These are phyloP conservation scores for Moesziomyces parantarcticus DNA, from an alignment of 1,284 basidiomycete genomes.

Conservation along the genomic window DNA sequence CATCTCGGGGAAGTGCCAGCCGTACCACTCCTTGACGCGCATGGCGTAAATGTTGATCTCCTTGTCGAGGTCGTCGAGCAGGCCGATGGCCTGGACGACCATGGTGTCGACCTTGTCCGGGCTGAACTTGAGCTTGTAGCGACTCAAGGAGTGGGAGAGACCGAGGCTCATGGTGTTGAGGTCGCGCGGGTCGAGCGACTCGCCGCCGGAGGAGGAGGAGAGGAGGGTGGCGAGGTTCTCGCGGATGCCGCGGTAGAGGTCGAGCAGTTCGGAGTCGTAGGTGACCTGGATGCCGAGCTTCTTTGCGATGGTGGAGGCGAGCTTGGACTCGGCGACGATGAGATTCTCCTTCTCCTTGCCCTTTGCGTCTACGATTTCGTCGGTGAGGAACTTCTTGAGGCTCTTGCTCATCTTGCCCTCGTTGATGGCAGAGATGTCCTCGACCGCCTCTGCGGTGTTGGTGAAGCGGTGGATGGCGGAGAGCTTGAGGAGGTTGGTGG, in stretches of 20 bases:
- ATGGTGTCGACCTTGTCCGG: slow-evolving; percentile 99
- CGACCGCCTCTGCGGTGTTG: slow-evolving; percentile 97
- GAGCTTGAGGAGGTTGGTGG: slow-evolving; percentile 83
- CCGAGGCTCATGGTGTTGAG: slow-evolving; percentile 97
- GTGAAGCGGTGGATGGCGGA: slow-evolving; percentile 96
- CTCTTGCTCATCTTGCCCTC: slow-evolving; percentile 92
- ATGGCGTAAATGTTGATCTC: slow-evolving; percentile 99
- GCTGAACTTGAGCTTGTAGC: slow-evolving; percentile 99
- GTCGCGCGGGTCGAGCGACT: slow-evolving; percentile 77
- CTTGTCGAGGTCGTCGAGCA: slow-evolving; percentile 98
- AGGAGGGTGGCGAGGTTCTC: slow-evolving; percentile 86
- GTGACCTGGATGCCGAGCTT: slow-evolving; percentile 91
- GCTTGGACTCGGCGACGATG: slow-evolving; percentile 87
- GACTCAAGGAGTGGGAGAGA: slow-evolving; percentile 94
- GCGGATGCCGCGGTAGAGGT: slow-evolving; percentile 96
- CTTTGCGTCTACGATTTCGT: slow-evolving; percentile 88
- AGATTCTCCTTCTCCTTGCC: slow-evolving; percentile 79
- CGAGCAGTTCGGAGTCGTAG: slow-evolving; percentile 76
- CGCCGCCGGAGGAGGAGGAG: slow-evolving; percentile 57
- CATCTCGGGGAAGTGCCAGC: slow-evolving; percentile 99
- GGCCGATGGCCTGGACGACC: slow-evolving; percentile 98
- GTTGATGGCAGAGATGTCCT: slow-evolving; percentile 92
- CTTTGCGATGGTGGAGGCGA: slow-evolving; percentile 83
- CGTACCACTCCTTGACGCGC: slow-evolving; percentile 99
- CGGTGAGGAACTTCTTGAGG: slow-evolving; percentile 90